Conservation (phyloP, 148 eudicot species). For the Camellia sinensis region DNA sequence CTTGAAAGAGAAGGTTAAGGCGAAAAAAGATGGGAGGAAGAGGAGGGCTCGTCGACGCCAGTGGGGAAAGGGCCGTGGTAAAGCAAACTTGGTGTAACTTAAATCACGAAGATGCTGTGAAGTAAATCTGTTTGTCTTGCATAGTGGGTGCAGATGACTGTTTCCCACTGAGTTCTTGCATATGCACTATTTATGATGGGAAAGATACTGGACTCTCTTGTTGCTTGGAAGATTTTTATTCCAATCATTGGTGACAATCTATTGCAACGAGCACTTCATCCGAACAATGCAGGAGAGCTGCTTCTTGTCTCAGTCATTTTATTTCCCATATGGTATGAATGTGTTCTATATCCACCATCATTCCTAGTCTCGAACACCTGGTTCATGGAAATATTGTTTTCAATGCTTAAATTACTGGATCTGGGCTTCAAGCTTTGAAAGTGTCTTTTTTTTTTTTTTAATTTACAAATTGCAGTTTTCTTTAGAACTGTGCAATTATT, state of each 20-base stretch:
- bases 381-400: slow-evolving; percentile 8
- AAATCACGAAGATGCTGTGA: neutral
- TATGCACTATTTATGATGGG: slow-evolving; percentile 12
- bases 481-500: neutral
- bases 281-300: neutral
- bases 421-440: slow-evolving; percentile 2
- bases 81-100: slow-evolving; percentile 32
- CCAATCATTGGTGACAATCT: neutral
- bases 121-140: slow-evolving; percentile 8
- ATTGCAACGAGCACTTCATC: neutral
- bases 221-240: slow-evolving; percentile 1
- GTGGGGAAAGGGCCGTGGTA: slow-evolving; percentile 55
- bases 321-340: neutral
- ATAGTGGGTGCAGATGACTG: slow-evolving; percentile 2
- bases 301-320: slow-evolving; percentile 3
- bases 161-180: neutral
- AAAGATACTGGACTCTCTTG: slow-evolving; percentile 3
- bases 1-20: slow-evolving; percentile 76
- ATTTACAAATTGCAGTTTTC: neutral
- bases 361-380: neutral
- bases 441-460: neutral
- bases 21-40: slow-evolving; percentile 64
- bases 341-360: neutral
- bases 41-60: slow-evolving; percentile 67
- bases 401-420: neutral